Evolutionary conservation across 2,329 filamentous ascomycete species (phyloP), one percentile per base, ranked within the genome.

Genomic region (Aspergillus viridinutans): DNA sequence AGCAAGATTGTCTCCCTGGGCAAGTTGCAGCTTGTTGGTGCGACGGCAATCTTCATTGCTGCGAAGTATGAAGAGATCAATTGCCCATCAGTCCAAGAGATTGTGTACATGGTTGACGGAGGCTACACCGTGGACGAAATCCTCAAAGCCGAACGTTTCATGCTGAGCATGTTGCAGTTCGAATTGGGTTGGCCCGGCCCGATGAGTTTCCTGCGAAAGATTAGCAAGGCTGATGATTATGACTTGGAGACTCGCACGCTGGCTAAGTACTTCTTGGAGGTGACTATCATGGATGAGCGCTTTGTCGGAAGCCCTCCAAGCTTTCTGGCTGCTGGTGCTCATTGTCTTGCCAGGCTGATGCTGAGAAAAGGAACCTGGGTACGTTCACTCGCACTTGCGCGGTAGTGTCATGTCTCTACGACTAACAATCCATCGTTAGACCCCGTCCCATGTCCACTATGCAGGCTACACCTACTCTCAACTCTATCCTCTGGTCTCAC

Each of bases 1-100:
- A 85, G 85, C 79, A 99, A 99, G 80, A 87, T 97, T 40, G 92
- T 99, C 35, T 97, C 94, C 1, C 84, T 97, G 14, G 90, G 89
- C 60, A 97, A 97, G 78, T 83, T 99, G 49, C 94, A 99, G 78
- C 85, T 99, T 17, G 94, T 97, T 52, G 94, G 94, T 49, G 93
- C 94, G 23, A 97, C 94, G 3, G 94, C 94, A 26, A 89, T 99
- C 64, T 92, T 97, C 67, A 88, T 99, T 59, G 94, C 94, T 12
- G 90, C 94, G 66, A 99, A 99, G 77, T 99, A 97, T 71, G 94
- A 99, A 75, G 94, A 99, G 78, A 97, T 99, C 79, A 96, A 96
- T 76, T 96, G 92, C 74, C 94, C 92, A 25, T 96, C 93, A 0
- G 86, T 99, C 23, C 85, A 89, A 60, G 94, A 99, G 79, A 96